A percentile compares a stretch with the other conserved stretches of the same genome.
Evolutionary conservation across 163 green algal species (phyloP).

Genomic region (Volvox carteri): DNA sequence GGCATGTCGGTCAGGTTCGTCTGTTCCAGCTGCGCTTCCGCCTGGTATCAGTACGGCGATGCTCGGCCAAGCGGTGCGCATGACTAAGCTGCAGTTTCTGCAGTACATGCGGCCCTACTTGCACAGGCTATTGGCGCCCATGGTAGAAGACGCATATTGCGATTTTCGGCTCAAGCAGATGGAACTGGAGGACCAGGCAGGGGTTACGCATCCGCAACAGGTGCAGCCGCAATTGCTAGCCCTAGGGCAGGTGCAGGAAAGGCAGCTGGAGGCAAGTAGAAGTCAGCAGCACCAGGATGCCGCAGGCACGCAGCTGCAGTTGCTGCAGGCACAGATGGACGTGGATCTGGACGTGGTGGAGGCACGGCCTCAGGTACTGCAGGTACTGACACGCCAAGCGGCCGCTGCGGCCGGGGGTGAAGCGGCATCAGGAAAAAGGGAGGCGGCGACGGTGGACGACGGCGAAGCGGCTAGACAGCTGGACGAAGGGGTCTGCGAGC

Average conservation of each 20-base stretch:
- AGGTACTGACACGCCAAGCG: no score
- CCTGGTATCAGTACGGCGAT: background rate
- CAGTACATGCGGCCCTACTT: constrained; percentile 20
- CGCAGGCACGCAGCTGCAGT: background rate
- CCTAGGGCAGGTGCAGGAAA: background rate
- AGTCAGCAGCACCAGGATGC: background rate
- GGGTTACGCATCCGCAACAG: background rate
- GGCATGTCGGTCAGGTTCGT: no score
- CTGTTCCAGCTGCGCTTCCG: no score
- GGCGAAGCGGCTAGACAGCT: no score
- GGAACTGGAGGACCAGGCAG: background rate
- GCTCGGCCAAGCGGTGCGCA: background rate
- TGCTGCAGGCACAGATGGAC: background rate
- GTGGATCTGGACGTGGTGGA: background rate
- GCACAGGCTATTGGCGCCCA: background rate
- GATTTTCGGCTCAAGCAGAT: constrained; percentile 4
- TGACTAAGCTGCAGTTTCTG: constrained; percentile 45
- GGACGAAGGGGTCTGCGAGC: no score
- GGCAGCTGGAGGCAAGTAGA: background rate
- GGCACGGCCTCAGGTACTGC: no score
- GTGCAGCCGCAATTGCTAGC: background rate
- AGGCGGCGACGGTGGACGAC: no score
- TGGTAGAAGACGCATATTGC: constrained; percentile 50
- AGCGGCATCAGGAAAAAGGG: no score
- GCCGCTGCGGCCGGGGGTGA: no score